Conservation (phyloP, 202 grass and related monocot genomes). For the Dendrocalamus latiflorus region DNA sequence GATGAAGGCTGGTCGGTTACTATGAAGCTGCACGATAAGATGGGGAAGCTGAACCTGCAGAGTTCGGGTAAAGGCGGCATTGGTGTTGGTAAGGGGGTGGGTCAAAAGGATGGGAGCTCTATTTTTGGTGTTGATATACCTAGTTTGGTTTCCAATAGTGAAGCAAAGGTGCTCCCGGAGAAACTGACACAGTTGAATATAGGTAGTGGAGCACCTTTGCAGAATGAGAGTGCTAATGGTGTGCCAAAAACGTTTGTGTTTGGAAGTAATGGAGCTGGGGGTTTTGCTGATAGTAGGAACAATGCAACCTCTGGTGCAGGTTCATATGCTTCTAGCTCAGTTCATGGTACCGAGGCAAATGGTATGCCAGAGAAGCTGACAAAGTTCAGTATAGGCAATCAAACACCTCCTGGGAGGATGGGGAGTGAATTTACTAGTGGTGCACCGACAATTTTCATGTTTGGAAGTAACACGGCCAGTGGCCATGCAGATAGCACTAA, state of each 20-base stretch:
- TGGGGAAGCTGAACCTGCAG: constrained; percentile 41
- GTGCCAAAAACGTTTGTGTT: constrained; percentile 43
- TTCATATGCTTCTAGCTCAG: constrained; percentile 5
- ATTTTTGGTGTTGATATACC: constrained; percentile 12
- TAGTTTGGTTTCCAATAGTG: not conserved
- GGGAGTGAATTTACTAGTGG: not conserved
- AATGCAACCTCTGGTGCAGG: constrained; percentile 12
- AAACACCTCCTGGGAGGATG: not conserved
- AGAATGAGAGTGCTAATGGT: constrained; percentile 1
- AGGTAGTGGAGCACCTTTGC: constrained; percentile 18
- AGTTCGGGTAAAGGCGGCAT: not conserved
- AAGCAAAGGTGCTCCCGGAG: constrained; percentile 38
- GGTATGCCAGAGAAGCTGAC: constrained; percentile 19
- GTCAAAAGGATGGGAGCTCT: not conserved
- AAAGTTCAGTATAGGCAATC: constrained; percentile 24
- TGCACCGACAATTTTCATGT: constrained; percentile 13
- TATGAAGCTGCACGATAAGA: constrained; percentile 35
- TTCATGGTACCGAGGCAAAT: constrained; percentile 18
- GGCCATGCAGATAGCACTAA: not conserved
- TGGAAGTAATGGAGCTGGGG: constrained; percentile 19
- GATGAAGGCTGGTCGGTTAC: constrained; percentile 7
- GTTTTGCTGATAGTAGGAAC: not conserved
- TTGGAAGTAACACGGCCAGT: constrained; percentile 23
- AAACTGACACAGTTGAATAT: constrained; percentile 50
- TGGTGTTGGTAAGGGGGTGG: constrained; percentile 2